phyloP scores from a whole-genome alignment of 441 rosid species.

The Biscutella auriculata region DNA sequence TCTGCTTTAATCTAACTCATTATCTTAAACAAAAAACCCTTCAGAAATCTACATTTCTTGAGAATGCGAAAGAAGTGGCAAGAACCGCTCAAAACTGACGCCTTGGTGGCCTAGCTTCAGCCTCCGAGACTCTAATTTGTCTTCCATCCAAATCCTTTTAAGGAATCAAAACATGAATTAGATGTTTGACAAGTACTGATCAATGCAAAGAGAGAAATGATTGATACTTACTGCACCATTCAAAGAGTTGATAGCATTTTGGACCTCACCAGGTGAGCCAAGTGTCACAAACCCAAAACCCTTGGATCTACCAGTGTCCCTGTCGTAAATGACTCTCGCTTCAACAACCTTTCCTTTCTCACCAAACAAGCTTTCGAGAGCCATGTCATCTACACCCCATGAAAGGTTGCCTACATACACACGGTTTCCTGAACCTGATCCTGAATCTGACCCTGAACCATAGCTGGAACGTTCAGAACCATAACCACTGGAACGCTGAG shows the following conservation, averaged over 20 bases:
- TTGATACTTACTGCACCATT: constrained; percentile 70
- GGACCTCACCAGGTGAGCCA: constrained; percentile 65
- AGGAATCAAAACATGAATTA: background rate
- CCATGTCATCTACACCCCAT: constrained; percentile 81
- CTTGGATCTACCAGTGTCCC: constrained; percentile 91
- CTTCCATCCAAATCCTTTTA: constrained; percentile 90
- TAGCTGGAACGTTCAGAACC: no score
- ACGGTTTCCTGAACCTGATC: constrained; percentile 37
- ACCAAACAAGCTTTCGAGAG: constrained; percentile 64
- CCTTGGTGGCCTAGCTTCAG: constrained; percentile 78
- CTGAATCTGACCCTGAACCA: constrained; percentile 18
- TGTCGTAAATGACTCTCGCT: constrained; percentile 78
- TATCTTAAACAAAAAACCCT: no score
- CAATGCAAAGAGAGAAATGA: background rate
- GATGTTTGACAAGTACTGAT: background rate
- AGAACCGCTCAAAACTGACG: constrained; percentile 51
- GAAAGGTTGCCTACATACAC: constrained; percentile 83
- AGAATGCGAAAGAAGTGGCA: background rate
- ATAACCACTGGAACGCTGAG: constrained; percentile 14
- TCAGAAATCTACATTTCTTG: constrained; percentile 4
- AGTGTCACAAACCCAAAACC: constrained; percentile 95
- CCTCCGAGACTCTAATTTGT: constrained; percentile 67
- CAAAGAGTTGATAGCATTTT: constrained; percentile 56
- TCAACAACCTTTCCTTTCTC: constrained; percentile 79
- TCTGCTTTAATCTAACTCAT: no score